Base-by-base conservation (phyloP, 179 eudicot species). In the Silene vulgaris region DNA sequence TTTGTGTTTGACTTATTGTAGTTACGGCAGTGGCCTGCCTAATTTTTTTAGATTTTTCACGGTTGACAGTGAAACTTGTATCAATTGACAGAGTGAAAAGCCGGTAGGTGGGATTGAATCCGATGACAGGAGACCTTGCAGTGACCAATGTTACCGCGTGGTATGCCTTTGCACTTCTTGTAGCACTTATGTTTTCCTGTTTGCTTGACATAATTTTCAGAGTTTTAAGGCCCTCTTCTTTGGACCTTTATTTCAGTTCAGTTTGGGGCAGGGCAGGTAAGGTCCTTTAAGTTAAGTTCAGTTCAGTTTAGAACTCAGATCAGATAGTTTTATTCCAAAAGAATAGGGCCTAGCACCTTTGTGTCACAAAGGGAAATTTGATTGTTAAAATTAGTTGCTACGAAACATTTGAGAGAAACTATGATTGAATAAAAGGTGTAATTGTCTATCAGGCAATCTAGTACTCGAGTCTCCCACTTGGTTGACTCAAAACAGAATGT, bases 141-240 rank as follows among this genome's bases (percentile, higher is more conserved):
- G 97, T 80, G 86, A 85, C 77, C 93, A 89, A 19, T 95, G 99
- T 79, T 89, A 87, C 80, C 91, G 92, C 74, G 77, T 76, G 97
- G 99, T 92, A 92, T 64, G 81, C 65, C 71, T 63, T 48, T 56
- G 26, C 19, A 17, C 37, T 65, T 52, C 30, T 8, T 16, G 32
- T 32, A 30, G 69, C 48, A 65, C 54, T 56, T 60, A 62, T 66
- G 45, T 37, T 76, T 72, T 74, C 43, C 32, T 72, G 69, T 69
- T 71, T 73, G 65, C 74, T 64, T 7, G 8, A 71, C 50, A 50
- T 74, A 50, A 5, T 54, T 64, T 45, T 80, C 50, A 37, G 16
- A 66, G 61, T 72, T 76, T 40, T 40, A 40, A 40, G 48, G 48
- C 48, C 48, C 48, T 40, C 11, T 40, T 40, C 48, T 40, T 40